Evolutionary conservation across 2,329 filamentous ascomycete species (phyloP).

Genomic region (Neonectria magnoliae): DNA sequence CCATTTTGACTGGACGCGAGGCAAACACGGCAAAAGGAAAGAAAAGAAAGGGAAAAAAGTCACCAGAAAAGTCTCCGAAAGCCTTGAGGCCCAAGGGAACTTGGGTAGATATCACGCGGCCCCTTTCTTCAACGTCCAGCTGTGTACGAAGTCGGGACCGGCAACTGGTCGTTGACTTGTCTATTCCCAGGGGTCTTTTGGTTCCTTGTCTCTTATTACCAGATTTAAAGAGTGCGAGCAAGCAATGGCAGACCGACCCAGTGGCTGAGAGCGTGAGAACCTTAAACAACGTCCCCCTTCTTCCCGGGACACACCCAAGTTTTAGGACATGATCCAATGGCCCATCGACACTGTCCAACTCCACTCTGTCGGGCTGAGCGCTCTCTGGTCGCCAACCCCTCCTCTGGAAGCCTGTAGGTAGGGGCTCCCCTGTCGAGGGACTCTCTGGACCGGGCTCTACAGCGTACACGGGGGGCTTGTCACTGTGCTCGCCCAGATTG

Average conservation of each 20-base stretch:
- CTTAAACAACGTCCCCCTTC: constrained; percentile 38
- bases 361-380: constrained; percentile 13
- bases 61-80: neutral
- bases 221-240: neutral
- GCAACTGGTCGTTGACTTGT: neutral
- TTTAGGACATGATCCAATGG: neutral
- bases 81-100: neutral
- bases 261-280: constrained; percentile 44
- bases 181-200: neutral
- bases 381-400: neutral
- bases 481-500: neutral
- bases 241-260: constrained; percentile 26
- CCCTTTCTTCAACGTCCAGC: neutral
- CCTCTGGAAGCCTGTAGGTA: neutral
- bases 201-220: neutral
- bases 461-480: neutral
- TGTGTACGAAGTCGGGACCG: neutral
- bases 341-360: neutral
- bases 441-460: neutral
- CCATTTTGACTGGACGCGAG: neutral
- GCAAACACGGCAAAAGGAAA: neutral
- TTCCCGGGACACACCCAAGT: constrained; percentile 18
- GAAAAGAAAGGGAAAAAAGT: neutral
- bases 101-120: neutral
- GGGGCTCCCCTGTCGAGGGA: neutral